A percentile compares a stretch with the other conserved stretches of the same genome.
These are phyloP conservation scores for Rhodocollybia butyracea DNA, from an alignment of 768 basidiomycete species.

Conservation along the genomic window DNA sequence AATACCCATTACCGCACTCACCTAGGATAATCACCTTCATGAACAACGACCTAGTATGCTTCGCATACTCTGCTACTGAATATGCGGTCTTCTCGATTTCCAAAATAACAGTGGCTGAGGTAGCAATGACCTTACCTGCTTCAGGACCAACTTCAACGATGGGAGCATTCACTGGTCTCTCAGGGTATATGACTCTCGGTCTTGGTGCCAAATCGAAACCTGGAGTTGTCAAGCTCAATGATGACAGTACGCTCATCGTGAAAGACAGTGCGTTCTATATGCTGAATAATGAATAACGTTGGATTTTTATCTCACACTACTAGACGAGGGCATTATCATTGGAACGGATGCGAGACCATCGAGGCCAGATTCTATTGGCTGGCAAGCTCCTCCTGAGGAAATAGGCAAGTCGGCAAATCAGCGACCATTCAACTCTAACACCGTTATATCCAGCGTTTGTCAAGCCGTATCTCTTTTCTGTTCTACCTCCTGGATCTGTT, in stretches of 20 bases:
- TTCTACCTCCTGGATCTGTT: slow-evolving; percentile 68
- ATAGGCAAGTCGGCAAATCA: slow-evolving; percentile 43
- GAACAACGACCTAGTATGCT: slow-evolving; percentile 54
- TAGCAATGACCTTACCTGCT: slow-evolving; percentile 46
- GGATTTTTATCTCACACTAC: neutral
- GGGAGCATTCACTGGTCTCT: slow-evolving; percentile 75
- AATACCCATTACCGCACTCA: slow-evolving; percentile 82
- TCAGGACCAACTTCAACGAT: slow-evolving; percentile 47
- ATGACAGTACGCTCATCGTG: slow-evolving; percentile 65
- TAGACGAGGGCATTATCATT: slow-evolving; percentile 72
- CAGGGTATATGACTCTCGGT: slow-evolving; percentile 84
- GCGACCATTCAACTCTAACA: neutral
- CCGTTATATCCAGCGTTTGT: slow-evolving; percentile 48
- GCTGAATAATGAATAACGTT: neutral
- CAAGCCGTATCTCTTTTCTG: slow-evolving; percentile 74
- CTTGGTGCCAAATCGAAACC: slow-evolving; percentile 75
- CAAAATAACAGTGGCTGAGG: slow-evolving; percentile 53
- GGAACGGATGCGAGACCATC: slow-evolving; percentile 55
- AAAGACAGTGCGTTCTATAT: slow-evolving; percentile 66
- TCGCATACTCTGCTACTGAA: slow-evolving; percentile 80
- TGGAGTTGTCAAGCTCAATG: slow-evolving; percentile 48
- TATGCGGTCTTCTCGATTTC: slow-evolving; percentile 70
- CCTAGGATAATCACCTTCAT: slow-evolving; percentile 83
- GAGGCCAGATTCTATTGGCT: slow-evolving; percentile 51
- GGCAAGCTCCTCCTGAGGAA: slow-evolving; percentile 84